A percentile compares a stretch with the other conserved stretches of the same genome.
phyloP scores from a whole-genome alignment of 2,329 filamentous ascomycete species.

The Verticillium dahliae region DNA sequence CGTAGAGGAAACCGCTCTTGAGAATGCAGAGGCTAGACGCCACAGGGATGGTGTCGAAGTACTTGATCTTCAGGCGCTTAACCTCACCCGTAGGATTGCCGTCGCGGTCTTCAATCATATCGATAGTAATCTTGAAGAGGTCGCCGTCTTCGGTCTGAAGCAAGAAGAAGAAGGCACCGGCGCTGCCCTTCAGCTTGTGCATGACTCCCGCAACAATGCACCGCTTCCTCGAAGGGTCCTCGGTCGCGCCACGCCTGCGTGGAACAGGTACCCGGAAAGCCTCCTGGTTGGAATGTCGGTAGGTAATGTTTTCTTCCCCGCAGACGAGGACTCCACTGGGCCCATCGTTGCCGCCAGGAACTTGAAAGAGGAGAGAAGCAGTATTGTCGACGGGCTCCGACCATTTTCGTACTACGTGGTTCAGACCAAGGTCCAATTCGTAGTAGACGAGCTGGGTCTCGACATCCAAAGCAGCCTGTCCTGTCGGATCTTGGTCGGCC shows the following conservation, averaged over 20 bases:
- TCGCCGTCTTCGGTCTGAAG: slow-evolving; percentile 97
- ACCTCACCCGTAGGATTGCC: slow-evolving; percentile 78
- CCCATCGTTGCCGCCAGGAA: slow-evolving; percentile 87
- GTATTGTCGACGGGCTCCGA: slow-evolving; percentile 87
- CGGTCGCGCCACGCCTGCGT: slow-evolving; percentile 75
- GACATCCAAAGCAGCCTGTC: slow-evolving; percentile 70
- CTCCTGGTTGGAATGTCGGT: slow-evolving; percentile 92
- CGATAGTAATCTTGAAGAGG: slow-evolving; percentile 90
- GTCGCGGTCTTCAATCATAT: slow-evolving; percentile 77
- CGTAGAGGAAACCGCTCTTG: slow-evolving; percentile 92
- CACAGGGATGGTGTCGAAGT: slow-evolving; percentile 92
- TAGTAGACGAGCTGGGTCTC: slow-evolving; percentile 96
- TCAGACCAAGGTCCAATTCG: slow-evolving; percentile 91
- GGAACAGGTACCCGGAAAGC: slow-evolving; percentile 86
- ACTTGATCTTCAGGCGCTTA: slow-evolving; percentile 81
- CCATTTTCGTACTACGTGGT: slow-evolving; percentile 97
- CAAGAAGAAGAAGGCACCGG: slow-evolving; percentile 92
- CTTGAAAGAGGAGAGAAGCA: slow-evolving; percentile 85
- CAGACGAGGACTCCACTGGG: slow-evolving; percentile 95
- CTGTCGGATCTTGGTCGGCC: slow-evolving; percentile 83
- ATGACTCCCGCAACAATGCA: slow-evolving; percentile 87
- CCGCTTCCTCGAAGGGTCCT: slow-evolving; percentile 87
- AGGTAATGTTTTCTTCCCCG: slow-evolving; percentile 89
- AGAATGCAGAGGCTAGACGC: slow-evolving; percentile 84
- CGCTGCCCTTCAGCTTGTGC: slow-evolving; percentile 81